These are phyloP conservation scores for Suillus subalutaceus DNA, from an alignment of 768 basidiomycete genomes.

Conservation along the genomic window DNA sequence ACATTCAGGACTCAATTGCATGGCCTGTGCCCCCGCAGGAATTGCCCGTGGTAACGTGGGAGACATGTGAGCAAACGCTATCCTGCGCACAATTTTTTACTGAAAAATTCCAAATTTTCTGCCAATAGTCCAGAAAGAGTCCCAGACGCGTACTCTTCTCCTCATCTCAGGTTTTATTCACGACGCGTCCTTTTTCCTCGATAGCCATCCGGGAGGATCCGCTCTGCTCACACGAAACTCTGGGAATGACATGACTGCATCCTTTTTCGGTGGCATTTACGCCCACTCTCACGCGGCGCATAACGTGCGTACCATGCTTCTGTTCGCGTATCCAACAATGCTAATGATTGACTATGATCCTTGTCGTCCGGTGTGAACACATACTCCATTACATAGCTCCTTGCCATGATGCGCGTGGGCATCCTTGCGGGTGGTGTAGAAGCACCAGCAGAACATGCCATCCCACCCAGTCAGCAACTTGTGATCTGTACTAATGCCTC, in stretches of 20 bases:
- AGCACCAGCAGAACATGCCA: conserved; percentile 42
- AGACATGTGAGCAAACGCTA: conserved; percentile 58
- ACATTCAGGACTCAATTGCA: conserved; percentile 57
- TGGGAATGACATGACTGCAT: conserved; percentile 83
- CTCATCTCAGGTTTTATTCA: conserved; percentile 88
- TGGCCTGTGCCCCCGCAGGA: conserved; percentile 64
- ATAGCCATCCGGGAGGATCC: conserved; percentile 81
- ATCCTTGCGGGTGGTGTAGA: conserved; percentile 68
- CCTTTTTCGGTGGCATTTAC: conserved; percentile 87
- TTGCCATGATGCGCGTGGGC: conserved; percentile 80
- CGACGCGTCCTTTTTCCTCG: conserved; percentile 73
- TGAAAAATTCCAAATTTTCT: conserved; percentile 1
- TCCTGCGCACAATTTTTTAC: not conserved
- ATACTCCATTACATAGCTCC: conserved; percentile 40
- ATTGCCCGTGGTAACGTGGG: conserved; percentile 82
- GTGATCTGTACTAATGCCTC: conserved; percentile 25
- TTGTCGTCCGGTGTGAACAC: not conserved
- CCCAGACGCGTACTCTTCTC: conserved; percentile 64
- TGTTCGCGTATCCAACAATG: conserved; percentile 3
- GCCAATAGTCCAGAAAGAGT: conserved; percentile 63
- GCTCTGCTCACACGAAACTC: conserved; percentile 56
- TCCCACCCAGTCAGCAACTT: conserved; percentile 50
- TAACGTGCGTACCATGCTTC: conserved; percentile 50
- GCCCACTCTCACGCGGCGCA: conserved; percentile 84
- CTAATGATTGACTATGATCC: conserved; percentile 2